Conservation (phyloP, 306 rosid species). For the Quercus engelmannii region DNA sequence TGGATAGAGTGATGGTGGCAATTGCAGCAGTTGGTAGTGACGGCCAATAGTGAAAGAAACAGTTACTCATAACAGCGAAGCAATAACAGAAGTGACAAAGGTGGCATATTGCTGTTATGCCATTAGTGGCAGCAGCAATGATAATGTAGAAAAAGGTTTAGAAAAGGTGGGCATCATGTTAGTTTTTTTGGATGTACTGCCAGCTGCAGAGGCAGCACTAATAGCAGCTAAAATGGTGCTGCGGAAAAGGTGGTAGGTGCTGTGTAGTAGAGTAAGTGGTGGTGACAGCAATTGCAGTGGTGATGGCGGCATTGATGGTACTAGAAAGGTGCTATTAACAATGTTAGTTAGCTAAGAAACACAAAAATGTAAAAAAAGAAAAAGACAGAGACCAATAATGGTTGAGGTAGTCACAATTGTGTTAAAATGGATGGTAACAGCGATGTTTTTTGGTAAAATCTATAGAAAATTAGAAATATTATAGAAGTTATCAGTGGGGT, state of each 20-base stretch:
- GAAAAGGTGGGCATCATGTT: not conserved
- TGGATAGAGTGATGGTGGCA: slow-evolving; percentile 3
- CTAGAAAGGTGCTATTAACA: not conserved
- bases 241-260: not conserved
- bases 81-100: not conserved
- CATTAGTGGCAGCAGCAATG: not conserved
- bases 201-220: not conserved
- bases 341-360: not conserved
- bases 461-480: not conserved
- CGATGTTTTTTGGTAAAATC: not conserved
- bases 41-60: not conserved
- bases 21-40: not conserved
- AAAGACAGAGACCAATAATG: not conserved
- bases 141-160: not conserved
- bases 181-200: not conserved
- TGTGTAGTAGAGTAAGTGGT: not conserved
- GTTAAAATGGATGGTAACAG: not conserved
- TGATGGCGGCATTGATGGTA: not conserved
- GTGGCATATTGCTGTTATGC: not conserved
- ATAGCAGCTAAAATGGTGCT: not conserved
- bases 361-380: not conserved
- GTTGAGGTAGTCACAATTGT: not conserved
- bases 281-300: not conserved
- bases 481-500: not conserved
- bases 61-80: not conserved